phyloP scores from a whole-genome alignment of 768 basidiomycete species.

The Boletus bicolor region DNA sequence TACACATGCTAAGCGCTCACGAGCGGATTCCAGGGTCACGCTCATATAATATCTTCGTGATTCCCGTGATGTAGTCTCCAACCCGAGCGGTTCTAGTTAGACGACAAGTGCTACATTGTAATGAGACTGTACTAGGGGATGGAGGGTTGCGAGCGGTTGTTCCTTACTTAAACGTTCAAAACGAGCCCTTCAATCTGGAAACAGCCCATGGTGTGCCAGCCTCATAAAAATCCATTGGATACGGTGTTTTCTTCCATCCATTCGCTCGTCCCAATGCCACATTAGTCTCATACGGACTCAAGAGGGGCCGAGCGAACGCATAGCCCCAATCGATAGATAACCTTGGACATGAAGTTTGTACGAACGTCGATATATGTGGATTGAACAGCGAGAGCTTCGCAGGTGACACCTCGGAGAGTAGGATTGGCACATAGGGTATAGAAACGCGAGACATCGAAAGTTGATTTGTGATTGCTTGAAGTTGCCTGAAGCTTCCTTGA shows the following conservation, averaged over 20 bases:
- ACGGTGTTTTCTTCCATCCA: conserved; percentile 59
- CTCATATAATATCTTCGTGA: no score
- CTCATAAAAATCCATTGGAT: conserved; percentile 97
- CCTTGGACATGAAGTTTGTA: conserved; percentile 96
- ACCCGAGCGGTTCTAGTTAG: no score
- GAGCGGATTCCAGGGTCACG: no score
- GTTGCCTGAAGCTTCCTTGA: conserved; percentile 88
- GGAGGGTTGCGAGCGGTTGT: no score
- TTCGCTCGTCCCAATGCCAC: conserved; percentile 68
- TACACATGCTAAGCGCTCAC: no score
- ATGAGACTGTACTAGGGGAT: no score
- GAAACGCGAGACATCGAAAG: conserved; percentile 49
- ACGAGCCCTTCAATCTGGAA: conserved; percentile 55
- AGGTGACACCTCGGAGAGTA: conserved; percentile 96
- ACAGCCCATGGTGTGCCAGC: conserved; percentile 76
- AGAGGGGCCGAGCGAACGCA: conserved; percentile 83
- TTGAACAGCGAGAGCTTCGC: conserved; percentile 85
- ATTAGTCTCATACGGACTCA: conserved; percentile 91
- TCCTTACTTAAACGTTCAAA: conserved; percentile 17
- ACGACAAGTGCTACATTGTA: no score
- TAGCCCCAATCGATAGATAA: conserved; percentile 99
- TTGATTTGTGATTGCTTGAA: conserved; percentile 80
- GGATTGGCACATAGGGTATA: conserved; percentile 83
- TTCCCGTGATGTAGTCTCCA: no score
- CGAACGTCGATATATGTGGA: conserved; percentile 80